Evolutionary conservation across 495 filamentous ascomycete species (phyloP).

Genomic region (Neohortaea acidophila): DNA sequence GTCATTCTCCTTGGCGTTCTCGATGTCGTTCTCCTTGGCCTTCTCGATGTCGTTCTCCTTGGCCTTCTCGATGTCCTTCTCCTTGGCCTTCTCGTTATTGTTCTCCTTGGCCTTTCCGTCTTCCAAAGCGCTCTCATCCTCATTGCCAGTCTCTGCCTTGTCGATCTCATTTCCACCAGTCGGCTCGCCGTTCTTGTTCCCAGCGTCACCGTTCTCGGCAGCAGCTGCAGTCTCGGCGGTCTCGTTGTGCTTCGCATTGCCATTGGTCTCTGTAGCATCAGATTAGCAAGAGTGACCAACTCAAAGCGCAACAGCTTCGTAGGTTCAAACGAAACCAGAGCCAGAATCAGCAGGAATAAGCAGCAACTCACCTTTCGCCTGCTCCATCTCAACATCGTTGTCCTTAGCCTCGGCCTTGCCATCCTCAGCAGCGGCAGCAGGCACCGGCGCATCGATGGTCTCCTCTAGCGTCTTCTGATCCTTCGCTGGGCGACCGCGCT

Average conservation of each 20-base stretch:
- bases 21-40: not conserved
- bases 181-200: no score
- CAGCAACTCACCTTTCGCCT: no score
- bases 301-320: no score
- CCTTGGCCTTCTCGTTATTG: not conserved
- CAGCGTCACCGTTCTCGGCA: no score
- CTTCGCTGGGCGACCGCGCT: slow-evolving; percentile 23
- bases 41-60: not conserved
- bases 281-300: no score
- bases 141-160: not conserved
- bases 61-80: not conserved
- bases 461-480: slow-evolving; percentile 28
- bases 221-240: no score
- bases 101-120: not conserved
- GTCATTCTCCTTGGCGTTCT: not conserved
- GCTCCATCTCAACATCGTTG: slow-evolving; percentile 17
- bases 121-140: not conserved
- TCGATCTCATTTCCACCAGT: no score
- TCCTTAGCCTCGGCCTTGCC: slow-evolving; percentile 6
- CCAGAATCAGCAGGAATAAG: slow-evolving; percentile 19
- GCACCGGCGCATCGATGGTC: no score
- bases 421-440: slow-evolving; percentile 1
- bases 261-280: no score
- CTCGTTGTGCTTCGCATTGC: no score
- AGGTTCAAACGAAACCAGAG: no score